Evolutionary conservation across 208 protist genomes (phyloP).

Genomic region (Crithidia acanthocephali): DNA sequence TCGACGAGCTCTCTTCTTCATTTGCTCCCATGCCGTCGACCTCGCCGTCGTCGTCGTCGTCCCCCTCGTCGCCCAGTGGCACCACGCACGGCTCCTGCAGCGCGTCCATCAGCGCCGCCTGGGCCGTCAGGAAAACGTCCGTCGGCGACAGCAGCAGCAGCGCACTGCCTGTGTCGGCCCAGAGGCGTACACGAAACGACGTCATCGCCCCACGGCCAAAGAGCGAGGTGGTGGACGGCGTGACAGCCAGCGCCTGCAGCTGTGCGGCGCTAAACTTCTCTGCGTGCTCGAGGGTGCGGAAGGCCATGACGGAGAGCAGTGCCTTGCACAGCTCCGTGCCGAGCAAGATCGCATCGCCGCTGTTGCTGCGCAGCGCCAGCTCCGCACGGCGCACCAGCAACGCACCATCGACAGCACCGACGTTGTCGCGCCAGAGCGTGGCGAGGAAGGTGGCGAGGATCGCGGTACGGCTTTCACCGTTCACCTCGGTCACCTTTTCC

Average conservation of each 20-base stretch:
- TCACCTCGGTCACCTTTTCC: constrained; percentile 38
- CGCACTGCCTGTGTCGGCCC: constrained; percentile 34
- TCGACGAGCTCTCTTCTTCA: too few relatives aligned
- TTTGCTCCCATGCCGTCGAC: not conserved
- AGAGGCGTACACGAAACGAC: constrained; percentile 69
- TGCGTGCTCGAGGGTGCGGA: constrained; percentile 63
- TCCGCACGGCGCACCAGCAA: constrained; percentile 65
- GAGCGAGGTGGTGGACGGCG: constrained; percentile 46
- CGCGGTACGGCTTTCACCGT: constrained; percentile 48
- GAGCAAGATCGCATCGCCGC: constrained; percentile 48
- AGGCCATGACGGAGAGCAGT: constrained; percentile 53
- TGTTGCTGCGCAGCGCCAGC: constrained; percentile 56
- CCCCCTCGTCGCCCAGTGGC: constrained; percentile 15
- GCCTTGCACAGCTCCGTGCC: constrained; percentile 70
- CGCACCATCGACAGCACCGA: constrained; percentile 32
- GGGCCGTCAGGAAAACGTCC: constrained; percentile 26
- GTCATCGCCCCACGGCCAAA: constrained; percentile 68
- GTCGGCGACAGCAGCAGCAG: constrained; percentile 41
- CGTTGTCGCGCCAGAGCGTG: constrained; percentile 58
- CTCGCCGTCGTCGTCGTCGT: constrained; percentile 24
- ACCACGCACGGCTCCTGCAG: constrained; percentile 28
- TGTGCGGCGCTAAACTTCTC: constrained; percentile 72
- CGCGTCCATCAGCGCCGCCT: constrained; percentile 24
- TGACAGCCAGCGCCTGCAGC: constrained; percentile 42
- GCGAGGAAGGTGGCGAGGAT: constrained; percentile 62